Conservation (phyloP, 805 yeast species). For the Blastobotrys peoriensis region DNA sequence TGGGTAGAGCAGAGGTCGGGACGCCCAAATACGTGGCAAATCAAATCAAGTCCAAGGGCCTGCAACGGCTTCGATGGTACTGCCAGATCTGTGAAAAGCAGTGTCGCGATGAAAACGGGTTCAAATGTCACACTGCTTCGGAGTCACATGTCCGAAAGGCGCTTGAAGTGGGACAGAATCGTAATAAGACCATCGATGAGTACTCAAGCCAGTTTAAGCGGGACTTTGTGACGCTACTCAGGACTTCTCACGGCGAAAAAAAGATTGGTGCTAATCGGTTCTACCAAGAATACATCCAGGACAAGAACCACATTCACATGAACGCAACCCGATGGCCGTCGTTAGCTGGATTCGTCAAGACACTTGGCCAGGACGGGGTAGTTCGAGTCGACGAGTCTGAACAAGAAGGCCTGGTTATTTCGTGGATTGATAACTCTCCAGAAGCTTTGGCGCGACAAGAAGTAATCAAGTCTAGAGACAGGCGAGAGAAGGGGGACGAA, state of each 20-base stretch:
- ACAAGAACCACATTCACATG: conserved; percentile 82
- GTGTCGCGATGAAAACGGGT: conserved; percentile 94
- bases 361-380: conserved; percentile 51
- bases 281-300: conserved; percentile 82
- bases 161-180: conserved; percentile 40
- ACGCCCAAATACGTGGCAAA: conserved; percentile 68
- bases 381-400: conserved; percentile 43
- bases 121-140: conserved; percentile 80
- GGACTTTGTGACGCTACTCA: conserved; percentile 59
- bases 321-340: conserved; percentile 80
- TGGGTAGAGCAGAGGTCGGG: conserved; percentile 57
- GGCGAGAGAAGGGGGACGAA: conserved; percentile 40
- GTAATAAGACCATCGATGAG: conserved; percentile 40
- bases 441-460: conserved; percentile 40
- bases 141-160: conserved; percentile 66
- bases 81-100: conserved; percentile 90
- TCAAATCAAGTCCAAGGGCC: conserved; percentile 73
- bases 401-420: conserved; percentile 38
- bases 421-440: conserved; percentile 52
- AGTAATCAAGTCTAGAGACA: conserved; percentile 33
- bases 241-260: conserved; percentile 75
- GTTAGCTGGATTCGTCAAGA: conserved; percentile 59
- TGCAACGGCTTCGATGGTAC: conserved; percentile 79
- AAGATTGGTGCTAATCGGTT: conserved; percentile 72
- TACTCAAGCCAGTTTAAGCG: conserved; percentile 54